Evolutionary conservation across 176 grass and related monocot genomes (phyloP).

Genomic region (Triticum monococcum): DNA sequence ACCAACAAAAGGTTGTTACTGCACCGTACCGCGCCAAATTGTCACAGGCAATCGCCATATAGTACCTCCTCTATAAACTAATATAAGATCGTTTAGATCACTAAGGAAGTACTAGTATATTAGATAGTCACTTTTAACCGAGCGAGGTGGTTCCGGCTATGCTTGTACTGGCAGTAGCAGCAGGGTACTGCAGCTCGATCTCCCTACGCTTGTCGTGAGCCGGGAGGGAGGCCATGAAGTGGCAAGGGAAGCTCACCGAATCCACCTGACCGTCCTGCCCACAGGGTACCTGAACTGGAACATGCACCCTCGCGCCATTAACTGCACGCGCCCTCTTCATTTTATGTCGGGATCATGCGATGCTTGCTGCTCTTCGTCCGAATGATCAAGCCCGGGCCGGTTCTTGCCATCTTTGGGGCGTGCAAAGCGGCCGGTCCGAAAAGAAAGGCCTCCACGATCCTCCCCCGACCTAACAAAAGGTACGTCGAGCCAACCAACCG

Average conservation of each 20-base stretch:
- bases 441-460: constrained; percentile 18
- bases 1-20: background rate
- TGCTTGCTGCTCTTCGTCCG: background rate
- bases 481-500: background rate
- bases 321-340: background rate
- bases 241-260: constrained; percentile 30
- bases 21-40: background rate
- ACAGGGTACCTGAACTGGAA: background rate
- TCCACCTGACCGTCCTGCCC: constrained; percentile 24
- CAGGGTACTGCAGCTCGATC: background rate
- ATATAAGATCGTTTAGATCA: too few species aligned
- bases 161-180: background rate
- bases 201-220: background rate
- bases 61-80: too few species aligned
- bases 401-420: constrained; percentile 7
- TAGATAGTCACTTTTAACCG: background rate
- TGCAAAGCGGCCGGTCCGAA: constrained; percentile 4
- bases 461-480: background rate
- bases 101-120: too few species aligned
- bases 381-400: background rate
- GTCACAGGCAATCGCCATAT: background rate
- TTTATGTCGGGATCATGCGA: constrained; percentile 48
- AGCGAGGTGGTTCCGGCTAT: background rate
- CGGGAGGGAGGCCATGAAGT: constrained; percentile 9
- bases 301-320: constrained; percentile 8